Base-by-base conservation (phyloP, 2,329 filamentous ascomycete species). In the Colletotrichum kahawae region DNA sequence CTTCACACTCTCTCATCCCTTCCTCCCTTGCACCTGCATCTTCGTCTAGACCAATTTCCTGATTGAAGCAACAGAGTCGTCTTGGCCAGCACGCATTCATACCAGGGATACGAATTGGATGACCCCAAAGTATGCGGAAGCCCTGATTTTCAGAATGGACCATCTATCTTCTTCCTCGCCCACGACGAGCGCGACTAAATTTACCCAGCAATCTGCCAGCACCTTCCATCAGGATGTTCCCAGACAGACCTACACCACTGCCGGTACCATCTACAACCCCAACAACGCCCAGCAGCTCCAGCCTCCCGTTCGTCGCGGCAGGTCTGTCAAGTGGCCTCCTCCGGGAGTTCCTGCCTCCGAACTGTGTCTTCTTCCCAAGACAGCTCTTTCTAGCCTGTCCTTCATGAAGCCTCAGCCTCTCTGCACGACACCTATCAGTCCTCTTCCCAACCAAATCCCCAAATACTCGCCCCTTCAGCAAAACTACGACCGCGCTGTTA, bases 211-310 rank as follows among this genome's bases (percentile, higher is more conserved):
- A 66, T 72, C 65, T 76, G 65, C 64, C 59, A 69, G 64, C 59
- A 76, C 64, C 74, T 73, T 76, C 70, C 74, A 64, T 14, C 74
- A 67, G 62, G 74, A 75, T 60, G 60, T 70, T 38, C 75, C 75
- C 72, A 82, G 79, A 70, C 85, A 85, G 31, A 87, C 85, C 59
- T 91, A 90, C 78, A 91, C 89, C 18, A 91, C 89, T 9, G 89
- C 89, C 27, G 89, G 89, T n/a, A 90, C 89, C 5, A 83, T 90
- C 62, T 90, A 89, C 81, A 88, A 89, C 38, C 88, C 89, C 4
- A 84, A 84, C 73, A 81, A 84, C 16, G 80, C 84, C 16, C 83
- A 85, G 56, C 87, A 87, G 16, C 82, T 90, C 31, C 88, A 90
- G 76, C 85, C 89, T 59, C 89, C 89, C 36, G 81, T 86, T 71